phyloP scores from a whole-genome alignment of 805 yeast species.

The Diddensiella santjacobensis region DNA sequence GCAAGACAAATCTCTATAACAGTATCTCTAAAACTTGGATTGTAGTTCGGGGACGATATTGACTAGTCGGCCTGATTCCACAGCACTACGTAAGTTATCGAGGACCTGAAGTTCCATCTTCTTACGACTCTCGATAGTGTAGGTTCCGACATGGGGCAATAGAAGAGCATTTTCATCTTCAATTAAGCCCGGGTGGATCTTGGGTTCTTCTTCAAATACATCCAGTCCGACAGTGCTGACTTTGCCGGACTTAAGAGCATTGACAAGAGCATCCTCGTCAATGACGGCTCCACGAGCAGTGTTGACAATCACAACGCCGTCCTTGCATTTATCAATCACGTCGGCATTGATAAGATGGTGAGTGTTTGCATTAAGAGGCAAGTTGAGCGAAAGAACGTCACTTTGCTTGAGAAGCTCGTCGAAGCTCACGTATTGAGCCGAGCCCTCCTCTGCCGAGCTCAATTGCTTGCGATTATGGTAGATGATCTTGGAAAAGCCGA shows the following conservation, averaged over 20 bases:
- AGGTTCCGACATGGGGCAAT: conserved; percentile 54
- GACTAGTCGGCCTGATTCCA: conserved; percentile 64
- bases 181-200: conserved; percentile 45
- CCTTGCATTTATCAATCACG: conserved; percentile 47
- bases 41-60: conserved; percentile 72
- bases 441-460: conserved; percentile 45
- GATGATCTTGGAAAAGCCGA: conserved; percentile 47
- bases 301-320: conserved; percentile 51
- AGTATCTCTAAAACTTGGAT: conserved; percentile 20
- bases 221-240: conserved; percentile 53
- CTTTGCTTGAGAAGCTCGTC: conserved; percentile 46
- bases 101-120: conserved; percentile 80
- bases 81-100: conserved; percentile 55
- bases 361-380: conserved; percentile 53
- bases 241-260: conserved; percentile 47
- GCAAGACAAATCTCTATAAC: too few relatives aligned
- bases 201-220: conserved; percentile 60
- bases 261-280: conserved; percentile 49
- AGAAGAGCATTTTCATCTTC: conserved; percentile 45
- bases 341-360: conserved; percentile 46
- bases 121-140: conserved; percentile 42
- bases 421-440: conserved; percentile 42
- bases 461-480: conserved; percentile 52
- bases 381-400: conserved; percentile 48
- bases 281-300: conserved; percentile 61